Conservation (phyloP, 2,329 filamentous ascomycete genomes). For the Exophiala lecanii-corni region DNA sequence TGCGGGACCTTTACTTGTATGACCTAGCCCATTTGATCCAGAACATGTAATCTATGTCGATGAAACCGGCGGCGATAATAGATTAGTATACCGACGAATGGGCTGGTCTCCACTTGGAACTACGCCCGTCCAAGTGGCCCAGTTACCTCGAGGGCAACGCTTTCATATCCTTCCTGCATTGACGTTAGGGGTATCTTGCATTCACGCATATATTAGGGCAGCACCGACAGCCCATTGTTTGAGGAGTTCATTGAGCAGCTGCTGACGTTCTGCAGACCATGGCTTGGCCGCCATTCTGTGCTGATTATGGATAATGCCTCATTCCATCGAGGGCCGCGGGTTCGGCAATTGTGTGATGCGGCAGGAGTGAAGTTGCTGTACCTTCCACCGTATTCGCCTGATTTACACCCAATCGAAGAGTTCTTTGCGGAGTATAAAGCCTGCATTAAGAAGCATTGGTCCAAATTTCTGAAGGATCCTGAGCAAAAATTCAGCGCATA, state of each 20-base stretch:
- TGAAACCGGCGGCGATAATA: slow-evolving; percentile 37
- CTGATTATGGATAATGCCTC: slow-evolving; percentile 33
- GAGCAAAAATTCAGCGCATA: slow-evolving; percentile 27
- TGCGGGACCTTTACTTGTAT: slow-evolving; percentile 34
- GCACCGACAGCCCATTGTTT: slow-evolving; percentile 30
- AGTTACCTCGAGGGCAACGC: slow-evolving; percentile 24
- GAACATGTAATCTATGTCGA: slow-evolving; percentile 36
- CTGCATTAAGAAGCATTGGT: slow-evolving; percentile 32
- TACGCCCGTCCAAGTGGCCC: slow-evolving; percentile 23
- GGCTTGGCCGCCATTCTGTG: slow-evolving; percentile 34
- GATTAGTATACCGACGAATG: slow-evolving; percentile 31
- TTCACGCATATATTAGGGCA: slow-evolving; percentile 28
- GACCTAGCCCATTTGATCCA: slow-evolving; percentile 21
- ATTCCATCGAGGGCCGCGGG: slow-evolving; percentile 28
- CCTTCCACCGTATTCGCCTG: slow-evolving; percentile 35
- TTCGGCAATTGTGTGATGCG: slow-evolving; percentile 30
- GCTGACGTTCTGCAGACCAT: too few relatives aligned
- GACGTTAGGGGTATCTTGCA: slow-evolving; percentile 25
- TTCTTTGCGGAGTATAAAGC: slow-evolving; percentile 36
- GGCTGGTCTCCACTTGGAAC: slow-evolving; percentile 34
- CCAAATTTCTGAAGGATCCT: slow-evolving; percentile 24
- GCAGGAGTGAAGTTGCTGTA: slow-evolving; percentile 33
- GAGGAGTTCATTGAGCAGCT: slow-evolving; percentile 24
- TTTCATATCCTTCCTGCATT: slow-evolving; percentile 33
- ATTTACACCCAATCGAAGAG: slow-evolving; percentile 37